Conservation (phyloP, 1,284 basidiomycete species). For the Malassezia obtusa region DNA sequence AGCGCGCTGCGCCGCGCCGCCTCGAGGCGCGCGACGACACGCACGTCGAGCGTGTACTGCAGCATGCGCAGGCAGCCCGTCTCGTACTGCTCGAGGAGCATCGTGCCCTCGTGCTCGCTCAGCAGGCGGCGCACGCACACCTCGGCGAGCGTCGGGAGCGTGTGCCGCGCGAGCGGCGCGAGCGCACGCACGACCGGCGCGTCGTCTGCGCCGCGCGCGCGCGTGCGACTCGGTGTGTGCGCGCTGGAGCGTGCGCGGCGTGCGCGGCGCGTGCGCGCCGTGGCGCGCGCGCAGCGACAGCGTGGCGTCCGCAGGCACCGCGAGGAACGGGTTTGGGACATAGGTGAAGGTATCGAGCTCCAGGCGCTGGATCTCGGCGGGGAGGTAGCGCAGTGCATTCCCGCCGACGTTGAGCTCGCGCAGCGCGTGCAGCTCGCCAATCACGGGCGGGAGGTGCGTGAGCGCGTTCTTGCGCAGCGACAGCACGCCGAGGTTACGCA, state of each 20-base stretch:
- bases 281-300: conserved; percentile 15
- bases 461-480: conserved; percentile 42
- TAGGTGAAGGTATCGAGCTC: conserved; percentile 33
- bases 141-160: conserved; percentile 25
- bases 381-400: conserved; percentile 35
- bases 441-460: conserved; percentile 33
- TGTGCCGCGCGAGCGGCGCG: conserved; percentile 15
- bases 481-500: conserved; percentile 39
- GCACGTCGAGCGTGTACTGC: conserved; percentile 22
- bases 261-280: background rate
- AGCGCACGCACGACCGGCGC: conserved; percentile 18
- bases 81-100: conserved; percentile 36
- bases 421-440: conserved; percentile 35
- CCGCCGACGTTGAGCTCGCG: conserved; percentile 37
- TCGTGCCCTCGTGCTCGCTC: conserved; percentile 20
- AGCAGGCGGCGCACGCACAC: conserved; percentile 37
- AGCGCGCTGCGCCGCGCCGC: conserved; percentile 36
- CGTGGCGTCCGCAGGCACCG: conserved; percentile 21
- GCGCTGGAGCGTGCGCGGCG: conserved; percentile 3
- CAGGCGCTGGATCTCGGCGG: conserved; percentile 40
- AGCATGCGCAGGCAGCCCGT: conserved; percentile 31
- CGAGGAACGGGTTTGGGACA: conserved; percentile 38
- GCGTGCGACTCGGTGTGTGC: conserved; percentile 18
- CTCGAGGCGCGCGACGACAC: conserved; percentile 26
- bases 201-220: conserved; percentile 15